phyloP scores from a whole-genome alignment of 768 basidiomycete species.

The Serendipita indica region DNA sequence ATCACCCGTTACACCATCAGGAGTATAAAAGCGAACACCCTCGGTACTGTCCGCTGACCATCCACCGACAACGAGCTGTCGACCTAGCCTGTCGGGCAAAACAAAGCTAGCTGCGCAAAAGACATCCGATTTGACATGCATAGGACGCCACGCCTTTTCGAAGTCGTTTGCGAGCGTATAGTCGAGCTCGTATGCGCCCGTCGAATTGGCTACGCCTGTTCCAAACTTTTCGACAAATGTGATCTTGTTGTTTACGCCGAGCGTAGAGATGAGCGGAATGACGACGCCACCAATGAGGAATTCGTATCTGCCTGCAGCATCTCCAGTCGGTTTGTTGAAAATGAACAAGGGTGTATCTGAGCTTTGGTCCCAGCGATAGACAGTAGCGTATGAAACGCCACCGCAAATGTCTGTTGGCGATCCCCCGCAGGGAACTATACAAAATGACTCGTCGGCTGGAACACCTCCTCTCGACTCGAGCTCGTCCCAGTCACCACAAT shows the following conservation, averaged over 20 bases:
- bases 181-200: conserved; percentile 70
- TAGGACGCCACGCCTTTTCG: conserved; percentile 46
- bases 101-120: conserved; percentile 65
- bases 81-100: conserved; percentile 57
- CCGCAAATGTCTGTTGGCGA: conserved; percentile 39
- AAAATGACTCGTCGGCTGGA: conserved; percentile 25
- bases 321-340: conserved; percentile 53
- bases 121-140: conserved; percentile 64
- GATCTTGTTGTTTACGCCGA: conserved; percentile 71
- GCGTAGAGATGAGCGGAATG: conserved; percentile 56
- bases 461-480: conserved; percentile 24
- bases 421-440: conserved; percentile 46
- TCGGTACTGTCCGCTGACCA: conserved; percentile 59
- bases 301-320: conserved; percentile 15
- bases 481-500: conserved; percentile 55
- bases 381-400: conserved; percentile 23
- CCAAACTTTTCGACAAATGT: conserved; percentile 63
- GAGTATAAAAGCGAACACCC: conserved; percentile 59
- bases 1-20: conserved; percentile 48
- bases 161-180: conserved; percentile 35
- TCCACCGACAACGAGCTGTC: conserved; percentile 24
- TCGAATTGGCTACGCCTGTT: conserved; percentile 48
- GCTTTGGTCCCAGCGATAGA: neutral
- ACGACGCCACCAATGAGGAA: conserved; percentile 43
- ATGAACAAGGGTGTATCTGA: conserved; percentile 19